Evolutionary conservation across 1,284 basidiomycete genomes (phyloP).

Genomic region (Polyporus tsugae): DNA sequence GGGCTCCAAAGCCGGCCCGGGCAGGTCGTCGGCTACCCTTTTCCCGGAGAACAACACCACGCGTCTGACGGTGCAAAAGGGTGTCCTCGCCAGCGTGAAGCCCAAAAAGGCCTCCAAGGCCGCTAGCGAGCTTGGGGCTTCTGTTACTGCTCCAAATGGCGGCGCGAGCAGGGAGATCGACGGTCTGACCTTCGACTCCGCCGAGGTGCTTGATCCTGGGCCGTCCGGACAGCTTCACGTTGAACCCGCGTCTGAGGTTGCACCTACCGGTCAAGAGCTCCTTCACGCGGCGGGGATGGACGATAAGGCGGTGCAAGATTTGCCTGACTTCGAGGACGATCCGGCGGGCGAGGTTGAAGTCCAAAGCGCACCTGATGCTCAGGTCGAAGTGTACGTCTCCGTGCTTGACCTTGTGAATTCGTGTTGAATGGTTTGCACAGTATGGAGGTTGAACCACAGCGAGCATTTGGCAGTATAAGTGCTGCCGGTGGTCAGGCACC

Average conservation of each 20-base stretch:
- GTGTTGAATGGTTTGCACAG: slow-evolving; percentile 19
- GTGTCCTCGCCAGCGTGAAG: slow-evolving; percentile 30
- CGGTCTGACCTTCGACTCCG: not conserved
- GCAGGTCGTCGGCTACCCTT: slow-evolving; percentile 50
- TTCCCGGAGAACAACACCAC: slow-evolving; percentile 24
- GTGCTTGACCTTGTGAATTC: not conserved
- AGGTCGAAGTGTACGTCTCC: not conserved
- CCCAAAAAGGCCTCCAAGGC: slow-evolving; percentile 9
- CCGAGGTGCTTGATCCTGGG: not conserved
- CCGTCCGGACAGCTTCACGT: not conserved
- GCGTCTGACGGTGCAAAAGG: slow-evolving; percentile 32
- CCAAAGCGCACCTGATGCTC: not conserved
- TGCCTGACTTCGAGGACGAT: slow-evolving; percentile 67
- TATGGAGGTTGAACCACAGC: not conserved
- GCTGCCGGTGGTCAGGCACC: not conserved
- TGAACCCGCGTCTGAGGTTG: slow-evolving; percentile 6
- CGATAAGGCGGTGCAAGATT: slow-evolving; percentile 43
- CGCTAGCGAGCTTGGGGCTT: not conserved
- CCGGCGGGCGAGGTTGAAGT: slow-evolving; percentile 29
- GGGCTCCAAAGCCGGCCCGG: slow-evolving; percentile 53
- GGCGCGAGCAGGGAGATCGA: not conserved
- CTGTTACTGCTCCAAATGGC: not conserved
- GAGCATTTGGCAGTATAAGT: not conserved
- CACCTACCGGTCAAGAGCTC: slow-evolving; percentile 54
- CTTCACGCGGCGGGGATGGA: slow-evolving; percentile 55